These are phyloP conservation scores for Calcarisporium arbuscula DNA, from an alignment of 2,329 filamentous ascomycete genomes.

Conservation along the genomic window DNA sequence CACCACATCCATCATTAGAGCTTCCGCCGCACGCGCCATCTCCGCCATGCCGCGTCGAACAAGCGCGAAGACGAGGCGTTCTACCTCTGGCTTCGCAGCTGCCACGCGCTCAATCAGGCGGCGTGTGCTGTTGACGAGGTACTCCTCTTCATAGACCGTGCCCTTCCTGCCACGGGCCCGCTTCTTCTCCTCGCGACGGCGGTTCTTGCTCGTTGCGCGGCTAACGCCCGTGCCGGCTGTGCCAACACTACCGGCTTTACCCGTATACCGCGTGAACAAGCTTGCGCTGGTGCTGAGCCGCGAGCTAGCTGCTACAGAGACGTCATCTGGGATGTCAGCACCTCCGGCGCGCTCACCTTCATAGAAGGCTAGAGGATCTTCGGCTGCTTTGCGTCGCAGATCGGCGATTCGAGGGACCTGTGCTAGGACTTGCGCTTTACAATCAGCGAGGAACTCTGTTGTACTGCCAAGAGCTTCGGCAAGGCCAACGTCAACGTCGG, in stretches of 20 bases:
- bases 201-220: slow-evolving; percentile 80
- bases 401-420: slow-evolving; percentile 84
- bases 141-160: slow-evolving; percentile 96
- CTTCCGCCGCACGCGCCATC: slow-evolving; percentile 71
- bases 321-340: slow-evolving; percentile 78
- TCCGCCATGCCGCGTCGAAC: slow-evolving; percentile 81
- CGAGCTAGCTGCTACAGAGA: slow-evolving; percentile 79
- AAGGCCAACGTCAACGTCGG: slow-evolving; percentile 70
- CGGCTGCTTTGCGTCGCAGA: slow-evolving; percentile 70
- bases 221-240: slow-evolving; percentile 69
- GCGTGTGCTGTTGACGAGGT: slow-evolving; percentile 81
- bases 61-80: slow-evolving; percentile 68
- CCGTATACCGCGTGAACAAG: slow-evolving; percentile 88
- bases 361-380: slow-evolving; percentile 84
- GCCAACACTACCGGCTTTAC: slow-evolving; percentile 55
- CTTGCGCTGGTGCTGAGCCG: slow-evolving; percentile 76
- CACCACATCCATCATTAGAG: slow-evolving; percentile 66
- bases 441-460: slow-evolving; percentile 90
- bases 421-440: slow-evolving; percentile 73
- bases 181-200: slow-evolving; percentile 88
- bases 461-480: slow-evolving; percentile 74
- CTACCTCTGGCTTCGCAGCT: slow-evolving; percentile 63
- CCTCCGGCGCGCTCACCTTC: slow-evolving; percentile 64
- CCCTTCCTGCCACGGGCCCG: slow-evolving; percentile 91
- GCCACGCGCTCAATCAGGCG: slow-evolving; percentile 80